Evolutionary conservation across 2,329 filamentous ascomycete species (phyloP), one percentile per base, ranked within the genome.

Genomic region (Cytospora mali): DNA sequence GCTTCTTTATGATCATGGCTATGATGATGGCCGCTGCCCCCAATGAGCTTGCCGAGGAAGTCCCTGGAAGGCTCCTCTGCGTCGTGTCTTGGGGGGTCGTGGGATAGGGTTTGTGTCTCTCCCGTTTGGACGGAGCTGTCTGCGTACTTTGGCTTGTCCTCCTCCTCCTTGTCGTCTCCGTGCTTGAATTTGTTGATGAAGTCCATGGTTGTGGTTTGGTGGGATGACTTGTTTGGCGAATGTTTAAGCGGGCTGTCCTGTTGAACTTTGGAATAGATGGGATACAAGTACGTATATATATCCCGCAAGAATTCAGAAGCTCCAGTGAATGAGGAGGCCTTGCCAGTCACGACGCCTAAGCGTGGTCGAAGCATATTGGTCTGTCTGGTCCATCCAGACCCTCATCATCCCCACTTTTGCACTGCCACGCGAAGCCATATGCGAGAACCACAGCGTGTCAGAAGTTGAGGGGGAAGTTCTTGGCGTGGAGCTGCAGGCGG

Each of bases 141-240:
- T 25, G 42, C 28, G 42, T 39, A 35, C 6, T 13, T 25, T 11
- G 48, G 58, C 51, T 54, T 33, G 9, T 48, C 11, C 29, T 39
- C 27, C 13, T 25, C 31, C 23, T 61, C 42, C 18, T 52, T 49
- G 16, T 58, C 55, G 48, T 25, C 33, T 6, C 25, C 55, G 28
- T 62, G 61, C 61, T 62, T 62, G 55, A 62, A 50, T 29, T 58
- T 62, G 28, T 58, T 50, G 61, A 62, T 49, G 28, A 62, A 58
- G 23, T 49, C 61, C 61, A 62, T 62, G 16, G 5, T 48, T 27
- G n/a, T 5, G 11, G 9, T 29, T 27, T 51, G 29, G 4, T 18
- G 29, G 21, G n/a, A 14, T 13, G 14, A 6, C 25, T 28, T 58
- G 11, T 28, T 33, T 27, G 18, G 31, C n/a, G 27, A 35, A 42